These are phyloP conservation scores for Physcomitrellopsis africana DNA, from an alignment of 225 moss, liverwort and hornwort genomes.

Conservation along the genomic window DNA sequence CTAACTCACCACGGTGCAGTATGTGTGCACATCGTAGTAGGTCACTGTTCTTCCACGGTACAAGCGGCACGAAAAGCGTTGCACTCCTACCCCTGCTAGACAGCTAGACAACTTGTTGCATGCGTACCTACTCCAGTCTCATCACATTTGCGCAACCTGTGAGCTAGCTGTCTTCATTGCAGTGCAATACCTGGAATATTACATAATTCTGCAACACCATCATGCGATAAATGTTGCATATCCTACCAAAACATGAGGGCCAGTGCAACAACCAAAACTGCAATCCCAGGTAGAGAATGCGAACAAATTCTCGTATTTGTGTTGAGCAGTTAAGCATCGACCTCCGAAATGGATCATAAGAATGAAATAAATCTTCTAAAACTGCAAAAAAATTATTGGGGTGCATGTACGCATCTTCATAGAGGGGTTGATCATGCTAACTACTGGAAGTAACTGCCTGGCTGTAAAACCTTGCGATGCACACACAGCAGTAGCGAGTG, in stretches of 20 bases:
- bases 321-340: slow-evolving; percentile 9
- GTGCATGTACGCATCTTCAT: slow-evolving; percentile 41
- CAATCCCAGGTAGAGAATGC: neutral
- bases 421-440: slow-evolving; percentile 5
- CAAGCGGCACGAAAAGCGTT: slow-evolving; percentile 31
- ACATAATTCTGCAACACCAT: slow-evolving; percentile 8
- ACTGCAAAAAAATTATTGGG: slow-evolving; percentile 29
- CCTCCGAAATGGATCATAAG: slow-evolving; percentile 18
- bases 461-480: slow-evolving; percentile 40
- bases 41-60: neutral
- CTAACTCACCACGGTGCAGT: slow-evolving; percentile 9
- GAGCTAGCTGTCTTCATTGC: slow-evolving; percentile 11
- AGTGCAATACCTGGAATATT: neutral
- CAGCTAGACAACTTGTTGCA: neutral
- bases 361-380: slow-evolving; percentile 31
- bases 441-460: neutral
- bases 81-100: slow-evolving; percentile 8
- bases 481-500: slow-evolving; percentile 29
- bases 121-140: neutral
- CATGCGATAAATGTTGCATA: too few species aligned
- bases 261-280: neutral
- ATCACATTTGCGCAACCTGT: slow-evolving; percentile 16
- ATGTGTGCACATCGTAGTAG: slow-evolving; percentile 5
- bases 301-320: too few species aligned
- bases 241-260: too few species aligned